Percentiles rank a stretch among this genome's conserved stretches.
Conservation (phyloP, 2,329 filamentous ascomycete species). For the Bertia moriformis region DNA sequence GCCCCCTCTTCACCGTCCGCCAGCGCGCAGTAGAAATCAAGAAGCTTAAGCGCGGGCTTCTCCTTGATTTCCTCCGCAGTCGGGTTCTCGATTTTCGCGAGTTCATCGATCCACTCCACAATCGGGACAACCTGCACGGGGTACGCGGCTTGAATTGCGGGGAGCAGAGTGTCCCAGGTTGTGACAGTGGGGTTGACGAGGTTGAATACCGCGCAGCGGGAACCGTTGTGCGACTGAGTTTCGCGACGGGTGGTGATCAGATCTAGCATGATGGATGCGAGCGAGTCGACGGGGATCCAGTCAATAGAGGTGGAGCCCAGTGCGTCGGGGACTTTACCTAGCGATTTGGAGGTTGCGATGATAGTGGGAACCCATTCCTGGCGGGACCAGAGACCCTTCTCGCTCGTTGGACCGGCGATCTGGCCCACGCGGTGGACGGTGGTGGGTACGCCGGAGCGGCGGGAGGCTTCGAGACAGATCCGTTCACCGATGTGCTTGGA, state of each 20-base stretch:
- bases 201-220: constrained; percentile 9
- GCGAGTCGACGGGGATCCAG: constrained; percentile 27
- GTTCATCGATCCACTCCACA: constrained; percentile 5
- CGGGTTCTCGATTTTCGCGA: constrained; percentile 4
- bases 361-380: constrained; percentile 26
- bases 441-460: constrained; percentile 18
- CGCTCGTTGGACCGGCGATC: constrained; percentile 19
- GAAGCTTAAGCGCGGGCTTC: constrained; percentile 14
- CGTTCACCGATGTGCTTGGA: constrained; percentile 25
- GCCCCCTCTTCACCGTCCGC: not conserved
- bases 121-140: constrained; percentile 3
- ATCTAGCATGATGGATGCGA: constrained; percentile 19
- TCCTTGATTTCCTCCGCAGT: constrained; percentile 2
- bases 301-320: constrained; percentile 19
- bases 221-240: not conserved
- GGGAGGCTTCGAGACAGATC: constrained; percentile 23
- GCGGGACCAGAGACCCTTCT: constrained; percentile 19
- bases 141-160: constrained; percentile 6
- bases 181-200: constrained; percentile 11
- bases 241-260: constrained; percentile 5
- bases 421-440: constrained; percentile 30
- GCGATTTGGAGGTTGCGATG: constrained; percentile 18
- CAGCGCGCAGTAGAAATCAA: constrained; percentile 11
- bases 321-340: constrained; percentile 18
- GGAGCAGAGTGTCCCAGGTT: constrained; percentile 9